Conservation (phyloP, 257 asterid species). For the Henckelia pumila region DNA sequence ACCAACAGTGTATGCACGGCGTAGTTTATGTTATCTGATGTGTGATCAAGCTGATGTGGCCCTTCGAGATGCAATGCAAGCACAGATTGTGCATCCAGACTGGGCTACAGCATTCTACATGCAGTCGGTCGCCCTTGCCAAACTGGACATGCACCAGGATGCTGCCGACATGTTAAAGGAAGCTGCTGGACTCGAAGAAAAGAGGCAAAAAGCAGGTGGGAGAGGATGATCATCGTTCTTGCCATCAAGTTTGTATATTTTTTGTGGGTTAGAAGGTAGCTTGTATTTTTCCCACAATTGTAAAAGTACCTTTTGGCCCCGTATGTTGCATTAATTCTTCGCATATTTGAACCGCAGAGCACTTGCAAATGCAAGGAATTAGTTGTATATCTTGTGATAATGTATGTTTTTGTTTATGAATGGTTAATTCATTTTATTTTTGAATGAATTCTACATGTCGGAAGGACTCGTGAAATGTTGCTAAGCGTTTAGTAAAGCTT, state of each 20-base stretch:
- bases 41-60: constrained; percentile 84
- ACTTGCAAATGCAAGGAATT: background rate
- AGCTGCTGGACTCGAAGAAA: constrained; percentile 69
- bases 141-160: constrained; percentile 87
- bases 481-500: background rate
- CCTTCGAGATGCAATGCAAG: constrained; percentile 89
- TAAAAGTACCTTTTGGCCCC: background rate
- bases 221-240: constrained; percentile 31
- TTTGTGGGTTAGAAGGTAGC: background rate
- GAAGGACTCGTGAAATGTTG: background rate
- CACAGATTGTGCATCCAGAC: constrained; percentile 74
- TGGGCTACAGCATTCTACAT: constrained; percentile 91
- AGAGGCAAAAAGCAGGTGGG: constrained; percentile 49
- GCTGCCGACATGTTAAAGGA: constrained; percentile 91
- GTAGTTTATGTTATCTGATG: constrained; percentile 87
- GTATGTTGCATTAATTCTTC: background rate
- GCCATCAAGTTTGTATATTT: constrained; percentile 22
- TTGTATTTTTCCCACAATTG: background rate
- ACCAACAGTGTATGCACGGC: constrained; percentile 78
- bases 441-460: background rate
- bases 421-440: background rate
- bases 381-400: background rate
- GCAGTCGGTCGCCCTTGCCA: constrained; percentile 88
- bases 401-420: background rate
- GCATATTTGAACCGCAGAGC: background rate